Percentiles rank a stretch among this genome's conserved stretches.
These are phyloP conservation scores for Lycium ferocissimum DNA, from an alignment of 257 asterid species.

Conservation along the genomic window DNA sequence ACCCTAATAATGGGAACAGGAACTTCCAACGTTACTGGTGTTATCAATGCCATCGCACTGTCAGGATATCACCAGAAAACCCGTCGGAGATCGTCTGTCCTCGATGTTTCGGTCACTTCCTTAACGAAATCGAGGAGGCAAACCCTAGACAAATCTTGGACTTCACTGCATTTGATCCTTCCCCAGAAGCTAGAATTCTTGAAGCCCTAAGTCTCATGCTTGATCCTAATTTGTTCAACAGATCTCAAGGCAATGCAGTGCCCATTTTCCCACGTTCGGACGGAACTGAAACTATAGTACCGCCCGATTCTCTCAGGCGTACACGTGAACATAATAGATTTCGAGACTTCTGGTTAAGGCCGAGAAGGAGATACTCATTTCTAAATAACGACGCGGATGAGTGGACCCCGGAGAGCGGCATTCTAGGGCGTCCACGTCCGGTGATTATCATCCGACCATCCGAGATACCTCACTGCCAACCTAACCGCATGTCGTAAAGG, in stretches of 20 bases:
- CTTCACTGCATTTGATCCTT: slow-evolving; percentile 71
- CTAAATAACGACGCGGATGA: slow-evolving; percentile 45
- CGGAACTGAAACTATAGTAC: slow-evolving; percentile 5
- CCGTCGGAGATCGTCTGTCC: slow-evolving; percentile 65
- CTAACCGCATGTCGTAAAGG: no score
- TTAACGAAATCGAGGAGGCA: slow-evolving; percentile 54
- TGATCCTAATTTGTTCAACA: slow-evolving; percentile 43
- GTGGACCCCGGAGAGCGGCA: slow-evolving; percentile 72
- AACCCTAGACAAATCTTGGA: slow-evolving; percentile 54
- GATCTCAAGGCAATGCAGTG: slow-evolving; percentile 4
- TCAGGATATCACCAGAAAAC: slow-evolving; percentile 47
- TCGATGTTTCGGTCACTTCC: slow-evolving; percentile 70
- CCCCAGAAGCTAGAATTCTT: slow-evolving; percentile 73
- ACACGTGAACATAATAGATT: slow-evolving; percentile 40
- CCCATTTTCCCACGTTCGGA: slow-evolving; percentile 37
- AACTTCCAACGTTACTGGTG: slow-evolving; percentile 75
- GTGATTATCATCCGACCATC: slow-evolving; percentile 63
- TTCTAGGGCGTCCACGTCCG: slow-evolving; percentile 74
- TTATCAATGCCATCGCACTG: slow-evolving; percentile 78
- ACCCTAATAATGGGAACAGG: slow-evolving; percentile 36
- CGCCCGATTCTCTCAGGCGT: not conserved
- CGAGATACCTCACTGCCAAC: no score
- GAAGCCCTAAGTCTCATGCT: slow-evolving; percentile 73
- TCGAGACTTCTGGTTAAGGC: slow-evolving; percentile 39
- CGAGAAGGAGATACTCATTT: slow-evolving; percentile 51